Conservation (phyloP, 345 rosid genomes). For the Syzygium jambos region DNA sequence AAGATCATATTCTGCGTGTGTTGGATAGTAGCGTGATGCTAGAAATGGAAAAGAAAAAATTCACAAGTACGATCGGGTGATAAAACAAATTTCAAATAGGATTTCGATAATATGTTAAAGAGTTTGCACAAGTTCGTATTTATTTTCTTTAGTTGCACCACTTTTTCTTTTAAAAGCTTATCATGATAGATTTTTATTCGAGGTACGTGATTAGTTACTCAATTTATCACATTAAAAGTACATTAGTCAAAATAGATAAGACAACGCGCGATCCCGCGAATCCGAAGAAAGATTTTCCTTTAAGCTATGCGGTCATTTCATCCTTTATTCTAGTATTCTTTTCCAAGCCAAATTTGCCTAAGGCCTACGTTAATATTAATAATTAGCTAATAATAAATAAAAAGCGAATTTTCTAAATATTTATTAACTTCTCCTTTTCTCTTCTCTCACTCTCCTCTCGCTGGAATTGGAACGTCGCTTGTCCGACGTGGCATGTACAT, state of each 20-base stretch:
- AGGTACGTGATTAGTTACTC: accelerated
- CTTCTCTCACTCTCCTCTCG: too few species aligned
- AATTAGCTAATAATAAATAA: too few species aligned
- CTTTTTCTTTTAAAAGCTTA: not conserved
- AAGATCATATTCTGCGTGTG: accelerated
- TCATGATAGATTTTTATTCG: not conserved
- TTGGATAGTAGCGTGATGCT: accelerated
- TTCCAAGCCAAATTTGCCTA: not conserved
- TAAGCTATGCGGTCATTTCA: too few species aligned
- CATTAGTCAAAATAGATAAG: not conserved
- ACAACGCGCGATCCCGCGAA: not conserved
- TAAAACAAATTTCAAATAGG: accelerated
- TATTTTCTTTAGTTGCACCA: not conserved
- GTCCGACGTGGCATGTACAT: not conserved
- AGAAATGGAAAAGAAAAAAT: accelerated
- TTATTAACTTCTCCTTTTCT: not conserved
- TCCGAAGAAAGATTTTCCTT: not conserved
- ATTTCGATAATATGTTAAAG: not conserved
- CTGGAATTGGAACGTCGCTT: not conserved
- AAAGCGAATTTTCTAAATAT: not conserved
- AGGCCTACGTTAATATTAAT: not conserved
- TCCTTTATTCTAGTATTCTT: not conserved
- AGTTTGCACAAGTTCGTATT: not conserved
- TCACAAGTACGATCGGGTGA: accelerated
- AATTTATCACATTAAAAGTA: not conserved